A percentile compares a stretch with the other conserved stretches of the same genome.
phyloP scores from a whole-genome alignment of 352 stramenopile genomes.

The Ochromonadaceae sp. region DNA sequence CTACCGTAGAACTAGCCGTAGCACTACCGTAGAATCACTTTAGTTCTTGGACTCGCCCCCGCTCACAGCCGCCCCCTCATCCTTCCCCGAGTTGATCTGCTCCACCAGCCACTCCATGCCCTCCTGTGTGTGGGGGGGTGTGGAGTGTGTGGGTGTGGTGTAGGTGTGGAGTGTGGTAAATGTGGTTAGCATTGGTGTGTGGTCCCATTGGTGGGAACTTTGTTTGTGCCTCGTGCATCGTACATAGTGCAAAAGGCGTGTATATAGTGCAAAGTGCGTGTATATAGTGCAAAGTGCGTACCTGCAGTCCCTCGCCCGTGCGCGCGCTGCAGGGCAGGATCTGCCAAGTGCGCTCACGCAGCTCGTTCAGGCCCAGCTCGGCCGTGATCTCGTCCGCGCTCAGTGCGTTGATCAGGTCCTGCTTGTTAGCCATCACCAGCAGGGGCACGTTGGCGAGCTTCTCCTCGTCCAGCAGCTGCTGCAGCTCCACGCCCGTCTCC shows the following conservation, averaged over 20 bases:
- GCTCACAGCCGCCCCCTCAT: neutral
- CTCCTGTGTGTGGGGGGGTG: conserved; percentile 4
- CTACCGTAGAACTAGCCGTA: no score
- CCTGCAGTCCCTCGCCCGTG: conserved; percentile 64
- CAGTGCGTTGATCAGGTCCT: conserved; percentile 78
- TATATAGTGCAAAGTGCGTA: conserved; percentile 37
- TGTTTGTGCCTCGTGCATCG: no score
- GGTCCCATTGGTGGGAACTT: no score
- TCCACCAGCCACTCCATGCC: conserved; percentile 39
- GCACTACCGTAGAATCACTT: neutral
- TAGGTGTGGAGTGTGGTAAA: no score
- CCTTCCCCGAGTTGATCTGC: conserved; percentile 35
- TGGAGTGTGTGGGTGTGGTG: no score
- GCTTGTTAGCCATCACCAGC: conserved; percentile 90
- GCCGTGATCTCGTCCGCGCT: conserved; percentile 59
- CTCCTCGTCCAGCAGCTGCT: conserved; percentile 77
- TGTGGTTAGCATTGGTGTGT: no score
- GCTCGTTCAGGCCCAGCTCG: conserved; percentile 61
- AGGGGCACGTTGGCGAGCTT: conserved; percentile 77
- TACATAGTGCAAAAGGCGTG: no score
- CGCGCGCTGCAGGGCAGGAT: conserved; percentile 73
- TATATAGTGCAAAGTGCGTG: no score
- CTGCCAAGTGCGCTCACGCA: conserved; percentile 67
- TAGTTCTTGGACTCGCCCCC: neutral
- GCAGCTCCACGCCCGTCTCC: conserved; percentile 60